These are phyloP conservation scores for Miamiensis avidus DNA, from an alignment of 169 alveolate species.

Conservation along the genomic window DNA sequence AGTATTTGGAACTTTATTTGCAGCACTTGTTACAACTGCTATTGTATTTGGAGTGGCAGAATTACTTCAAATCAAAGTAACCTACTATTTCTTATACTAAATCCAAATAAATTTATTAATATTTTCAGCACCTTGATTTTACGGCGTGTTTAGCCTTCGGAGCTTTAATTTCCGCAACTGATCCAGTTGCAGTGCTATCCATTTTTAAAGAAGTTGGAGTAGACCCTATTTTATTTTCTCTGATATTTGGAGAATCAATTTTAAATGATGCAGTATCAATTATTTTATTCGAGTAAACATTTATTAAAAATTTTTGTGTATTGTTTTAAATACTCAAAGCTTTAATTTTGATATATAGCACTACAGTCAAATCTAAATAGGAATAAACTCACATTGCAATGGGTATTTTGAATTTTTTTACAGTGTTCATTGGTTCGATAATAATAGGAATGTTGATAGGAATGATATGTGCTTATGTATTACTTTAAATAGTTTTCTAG, in stretches of 20 bases:
- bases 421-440: slow-evolving; percentile 56
- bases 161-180: slow-evolving; percentile 70
- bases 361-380: slow-evolving; percentile 1
- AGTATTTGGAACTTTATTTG: slow-evolving; percentile 66
- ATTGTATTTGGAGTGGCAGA: slow-evolving; percentile 25
- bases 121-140: slow-evolving; percentile 18
- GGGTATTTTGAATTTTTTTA: slow-evolving; percentile 35
- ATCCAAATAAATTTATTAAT: too few relatives aligned
- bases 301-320: slow-evolving; percentile 17
- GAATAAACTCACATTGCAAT: background rate
- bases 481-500: slow-evolving; percentile 7
- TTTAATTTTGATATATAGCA: background rate
- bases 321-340: slow-evolving; percentile 6
- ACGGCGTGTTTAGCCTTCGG: slow-evolving; percentile 64
- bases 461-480: slow-evolving; percentile 53
- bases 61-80: background rate
- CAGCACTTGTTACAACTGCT: slow-evolving; percentile 38
- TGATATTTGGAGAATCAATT: slow-evolving; percentile 73
- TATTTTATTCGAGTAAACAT: slow-evolving; percentile 30
- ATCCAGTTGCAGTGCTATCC: slow-evolving; percentile 73
- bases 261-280: slow-evolving; percentile 76
- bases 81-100: background rate
- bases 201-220: slow-evolving; percentile 51
- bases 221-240: slow-evolving; percentile 44
- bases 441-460: slow-evolving; percentile 59